Percentiles rank a stretch among this genome's conserved stretches.
Evolutionary conservation across 106 monocot species (phyloP).

Genomic region (Acanthochlamys bracteata): DNA sequence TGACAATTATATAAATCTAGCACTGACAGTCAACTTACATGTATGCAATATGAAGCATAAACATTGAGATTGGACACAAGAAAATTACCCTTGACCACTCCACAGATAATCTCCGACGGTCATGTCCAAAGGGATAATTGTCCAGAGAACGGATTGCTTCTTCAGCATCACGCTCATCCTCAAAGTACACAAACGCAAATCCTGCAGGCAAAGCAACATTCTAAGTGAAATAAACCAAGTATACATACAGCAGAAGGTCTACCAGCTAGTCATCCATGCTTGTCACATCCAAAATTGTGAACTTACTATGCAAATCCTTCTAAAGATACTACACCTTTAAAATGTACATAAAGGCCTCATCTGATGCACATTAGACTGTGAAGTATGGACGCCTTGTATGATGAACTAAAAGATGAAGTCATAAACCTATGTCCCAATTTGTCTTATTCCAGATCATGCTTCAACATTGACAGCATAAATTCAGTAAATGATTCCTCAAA

Average conservation of each 20-base stretch:
- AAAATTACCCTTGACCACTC: slow-evolving; percentile 73
- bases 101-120: slow-evolving; percentile 61
- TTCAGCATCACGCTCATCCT: slow-evolving; percentile 78
- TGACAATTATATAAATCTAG: background rate
- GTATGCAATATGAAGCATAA: background rate
- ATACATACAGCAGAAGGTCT: background rate
- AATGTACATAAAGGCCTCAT: slow-evolving; percentile 20
- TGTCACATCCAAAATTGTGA: background rate
- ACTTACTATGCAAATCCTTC: background rate
- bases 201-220: slow-evolving; percentile 27
- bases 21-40: no score
- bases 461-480: slow-evolving; percentile 23
- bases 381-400: slow-evolving; percentile 34
- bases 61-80: background rate
- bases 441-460: slow-evolving; percentile 48
- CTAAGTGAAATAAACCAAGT: background rate
- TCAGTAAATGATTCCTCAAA: slow-evolving; percentile 28
- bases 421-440: slow-evolving; percentile 2
- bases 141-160: slow-evolving; percentile 62
- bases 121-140: slow-evolving; percentile 52
- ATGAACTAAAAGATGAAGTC: slow-evolving; percentile 44
- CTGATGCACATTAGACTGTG: slow-evolving; percentile 38
- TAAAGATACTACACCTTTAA: slow-evolving; percentile 58
- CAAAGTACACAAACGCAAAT: slow-evolving; percentile 90
- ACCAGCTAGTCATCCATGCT: background rate